Base-by-base conservation (phyloP, 352 stramenopile genomes). In the Globisporangium echinulatum region DNA sequence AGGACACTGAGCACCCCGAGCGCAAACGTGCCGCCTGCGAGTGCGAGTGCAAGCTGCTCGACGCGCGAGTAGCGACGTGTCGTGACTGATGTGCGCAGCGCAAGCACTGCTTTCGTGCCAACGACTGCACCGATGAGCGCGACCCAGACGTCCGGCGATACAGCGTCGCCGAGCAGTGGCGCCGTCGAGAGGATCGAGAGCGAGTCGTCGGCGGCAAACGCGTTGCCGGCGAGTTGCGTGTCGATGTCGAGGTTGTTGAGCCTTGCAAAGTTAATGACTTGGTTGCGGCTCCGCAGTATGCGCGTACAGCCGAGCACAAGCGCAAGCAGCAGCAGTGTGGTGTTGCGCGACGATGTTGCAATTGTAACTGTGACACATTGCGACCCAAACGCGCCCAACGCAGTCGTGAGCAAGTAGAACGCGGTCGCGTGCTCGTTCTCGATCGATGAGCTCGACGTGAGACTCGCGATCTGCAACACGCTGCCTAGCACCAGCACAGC, bases 191-290 rank as follows among this genome's bases (percentile, higher is more conserved):
- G 73, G 48, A 94, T 88, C 7, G 86, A 92, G 10, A 92, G 68
- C 4, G 82, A 92, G 52, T 95, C 76, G 38, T 95, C 83, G 8
- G 62, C 65, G 3, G 82, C 85, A 58, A 93, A 92, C 44, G 87
- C 82, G 38, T 87, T 89, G 52, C 85, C 85, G 39, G 64, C 54
- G 6, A 69, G 43, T 13, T 70, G 77, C 0, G 71, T 46, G 33
- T 91, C 71, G 7, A 87, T 66, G 39, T 64, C 4, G 19, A 95
- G 53, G 1, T 58, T 66, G 50, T 94, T 94, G 5, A 96, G 60
- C 36, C 83, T 67, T 3, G 77, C 84, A 61, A 96, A 96, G 60
- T 96, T 96, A 55, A 96, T 96, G 38, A 96, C 66, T 67, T 95
- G 87, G 62, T 92, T 94, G 46, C 87, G 83, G 52, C 70, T 61